Percentiles rank a stretch among this genome's conserved stretches.
Evolutionary conservation across 2,329 filamentous ascomycete species (phyloP).

Genomic region (Trichoderma lentiforme): DNA sequence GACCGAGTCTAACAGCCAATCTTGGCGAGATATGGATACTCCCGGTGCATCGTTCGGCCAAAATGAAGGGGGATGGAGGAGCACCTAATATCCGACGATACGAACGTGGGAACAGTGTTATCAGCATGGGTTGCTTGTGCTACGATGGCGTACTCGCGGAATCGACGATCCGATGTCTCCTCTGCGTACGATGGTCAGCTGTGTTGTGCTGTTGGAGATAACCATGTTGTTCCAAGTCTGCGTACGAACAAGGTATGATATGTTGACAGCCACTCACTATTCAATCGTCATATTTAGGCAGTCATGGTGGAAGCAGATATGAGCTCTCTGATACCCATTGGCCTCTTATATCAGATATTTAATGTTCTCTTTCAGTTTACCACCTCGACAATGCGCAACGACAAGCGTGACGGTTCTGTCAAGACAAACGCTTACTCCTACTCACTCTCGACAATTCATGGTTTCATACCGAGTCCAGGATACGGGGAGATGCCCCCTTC

Average conservation of each 20-base stretch:
- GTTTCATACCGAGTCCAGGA: background rate
- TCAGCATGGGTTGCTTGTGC: background rate
- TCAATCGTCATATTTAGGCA: background rate
- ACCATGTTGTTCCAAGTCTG: background rate
- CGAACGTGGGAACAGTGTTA: background rate
- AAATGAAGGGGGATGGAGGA: background rate
- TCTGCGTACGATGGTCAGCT: background rate
- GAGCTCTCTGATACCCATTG: background rate
- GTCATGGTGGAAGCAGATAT: background rate
- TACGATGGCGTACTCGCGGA: background rate
- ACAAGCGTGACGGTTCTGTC: background rate
- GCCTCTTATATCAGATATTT: background rate
- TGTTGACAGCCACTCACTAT: background rate
- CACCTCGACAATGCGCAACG: background rate
- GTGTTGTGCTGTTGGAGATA: background rate
- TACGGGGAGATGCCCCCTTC: background rate
- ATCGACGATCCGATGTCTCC: background rate
- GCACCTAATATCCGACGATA: background rate
- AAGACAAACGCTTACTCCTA: background rate
- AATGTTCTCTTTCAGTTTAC: background rate
- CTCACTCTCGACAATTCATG: background rate
- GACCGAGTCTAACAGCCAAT: conserved; percentile 9
- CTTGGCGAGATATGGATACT: conserved; percentile 7
- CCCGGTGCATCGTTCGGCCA: background rate
- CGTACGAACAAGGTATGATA: background rate